Conservation (phyloP, 2,329 filamentous ascomycete species). For the Xylaria sp. region DNA sequence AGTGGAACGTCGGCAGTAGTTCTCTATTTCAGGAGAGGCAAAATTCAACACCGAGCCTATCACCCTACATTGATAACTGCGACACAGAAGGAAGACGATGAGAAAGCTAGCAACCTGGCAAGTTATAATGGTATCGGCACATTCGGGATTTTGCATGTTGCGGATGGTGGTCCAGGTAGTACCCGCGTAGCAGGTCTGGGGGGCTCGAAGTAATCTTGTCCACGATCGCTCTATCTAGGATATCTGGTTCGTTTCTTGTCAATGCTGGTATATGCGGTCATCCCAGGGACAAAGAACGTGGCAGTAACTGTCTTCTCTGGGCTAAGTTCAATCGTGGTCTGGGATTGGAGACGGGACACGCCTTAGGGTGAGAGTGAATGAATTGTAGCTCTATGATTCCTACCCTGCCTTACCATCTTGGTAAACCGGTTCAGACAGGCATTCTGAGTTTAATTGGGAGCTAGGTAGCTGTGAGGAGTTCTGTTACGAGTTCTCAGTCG, state of each 20-base stretch:
- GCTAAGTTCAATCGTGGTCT: conserved; percentile 46
- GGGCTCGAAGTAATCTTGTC: conserved; percentile 63
- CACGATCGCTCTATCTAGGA: conserved; percentile 61
- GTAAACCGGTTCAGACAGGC: not conserved
- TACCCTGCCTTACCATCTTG: not conserved
- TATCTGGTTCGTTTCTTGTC: conserved; percentile 47
- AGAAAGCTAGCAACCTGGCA: not conserved
- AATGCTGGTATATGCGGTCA: conserved; percentile 52
- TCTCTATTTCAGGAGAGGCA: not conserved
- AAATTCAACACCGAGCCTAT: not conserved
- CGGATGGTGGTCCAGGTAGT: conserved; percentile 61
- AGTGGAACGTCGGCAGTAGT: not conserved
- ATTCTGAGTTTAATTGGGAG: not conserved
- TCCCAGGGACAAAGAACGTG: conserved; percentile 59
- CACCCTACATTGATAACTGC: not conserved
- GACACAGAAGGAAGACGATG: not conserved
- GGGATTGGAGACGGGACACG: not conserved
- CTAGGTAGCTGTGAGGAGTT: not conserved
- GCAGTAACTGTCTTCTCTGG: conserved; percentile 66
- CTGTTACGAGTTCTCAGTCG: not conserved
- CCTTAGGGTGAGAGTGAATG: not conserved
- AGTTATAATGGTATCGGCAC: conserved; percentile 55
- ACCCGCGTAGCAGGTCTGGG: conserved; percentile 57
- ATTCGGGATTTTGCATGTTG: conserved; percentile 57
- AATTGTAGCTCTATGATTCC: no score